These are phyloP conservation scores for Wakefieldia striispora DNA, from an alignment of 768 basidiomycete species.

Conservation along the genomic window DNA sequence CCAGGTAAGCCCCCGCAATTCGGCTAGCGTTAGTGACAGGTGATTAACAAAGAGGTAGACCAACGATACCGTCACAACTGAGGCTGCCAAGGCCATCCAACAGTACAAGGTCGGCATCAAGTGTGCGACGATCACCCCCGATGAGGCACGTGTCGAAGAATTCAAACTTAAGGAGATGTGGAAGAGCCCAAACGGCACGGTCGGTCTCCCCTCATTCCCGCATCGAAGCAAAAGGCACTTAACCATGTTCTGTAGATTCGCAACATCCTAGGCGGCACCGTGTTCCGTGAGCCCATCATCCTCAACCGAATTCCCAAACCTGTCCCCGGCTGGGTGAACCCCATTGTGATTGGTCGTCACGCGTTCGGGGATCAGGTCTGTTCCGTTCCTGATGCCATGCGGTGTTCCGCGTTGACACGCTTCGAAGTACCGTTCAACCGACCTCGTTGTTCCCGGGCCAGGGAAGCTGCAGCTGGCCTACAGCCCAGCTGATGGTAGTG, in stretches of 20 bases:
- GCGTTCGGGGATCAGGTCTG: conserved; percentile 93
- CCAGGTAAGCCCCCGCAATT: conserved; percentile 47
- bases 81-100: conserved; percentile 92
- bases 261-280: conserved; percentile 97
- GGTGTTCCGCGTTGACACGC: conserved; percentile 6
- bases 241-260: conserved; percentile 60
- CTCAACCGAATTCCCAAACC: conserved; percentile 87
- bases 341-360: conserved; percentile 95
- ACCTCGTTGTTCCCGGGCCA: conserved; percentile 86
- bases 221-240: background rate
- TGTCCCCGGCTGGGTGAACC: conserved; percentile 95
- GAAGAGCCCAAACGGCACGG: conserved; percentile 95
- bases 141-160: conserved; percentile 93
- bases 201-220: conserved; percentile 35
- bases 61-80: conserved; percentile 88
- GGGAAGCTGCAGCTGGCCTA: conserved; percentile 94
- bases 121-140: conserved; percentile 98
- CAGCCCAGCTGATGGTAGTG: conserved; percentile 76
- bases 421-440: conserved; percentile 84
- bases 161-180: conserved; percentile 99
- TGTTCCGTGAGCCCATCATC: conserved; percentile 98
- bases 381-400: conserved; percentile 7
- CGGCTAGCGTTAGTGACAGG: background rate
- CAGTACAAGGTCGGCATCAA: conserved; percentile 97
- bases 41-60: conserved; percentile 51